Evolutionary conservation across 1,284 basidiomycete species (phyloP).

Genomic region (Ustilago lituana): DNA sequence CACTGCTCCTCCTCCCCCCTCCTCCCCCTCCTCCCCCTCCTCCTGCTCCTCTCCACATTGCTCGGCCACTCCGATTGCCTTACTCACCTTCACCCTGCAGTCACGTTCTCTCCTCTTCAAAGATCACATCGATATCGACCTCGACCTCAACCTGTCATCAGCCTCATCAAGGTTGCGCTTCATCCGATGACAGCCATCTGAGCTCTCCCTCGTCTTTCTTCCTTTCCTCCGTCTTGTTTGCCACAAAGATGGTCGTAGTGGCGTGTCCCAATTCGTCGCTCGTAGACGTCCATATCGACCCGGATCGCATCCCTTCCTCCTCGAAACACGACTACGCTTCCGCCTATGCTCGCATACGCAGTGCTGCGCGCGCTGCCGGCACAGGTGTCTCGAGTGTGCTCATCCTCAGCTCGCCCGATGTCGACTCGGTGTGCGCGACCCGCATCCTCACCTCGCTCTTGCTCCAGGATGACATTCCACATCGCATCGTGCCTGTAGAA

Average conservation of each 20-base stretch:
- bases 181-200: too few species aligned
- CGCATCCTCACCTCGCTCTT: conserved; percentile 89
- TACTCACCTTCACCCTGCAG: too few species aligned
- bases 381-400: conserved; percentile 71
- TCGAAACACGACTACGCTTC: conserved; percentile 53
- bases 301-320: conserved; percentile 15
- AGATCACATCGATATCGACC: too few species aligned
- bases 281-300: conserved; percentile 31
- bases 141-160: too few species aligned
- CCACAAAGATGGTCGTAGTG: conserved; percentile 35
- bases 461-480: conserved; percentile 90
- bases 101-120: too few species aligned
- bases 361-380: conserved; percentile 33
- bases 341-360: conserved; percentile 57
- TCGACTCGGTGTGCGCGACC: conserved; percentile 88
- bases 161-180: too few species aligned
- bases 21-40: too few species aligned
- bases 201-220: too few species aligned
- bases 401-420: conserved; percentile 85
- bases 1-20: too few species aligned
- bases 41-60: too few species aligned
- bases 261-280: conserved; percentile 40
- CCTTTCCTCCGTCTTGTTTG: too few species aligned
- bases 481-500: conserved; percentile 89
- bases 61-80: too few species aligned